Base-by-base conservation (phyloP, 371 early-diverging fungal genomes). In the Apophysomyces ossiformis region DNA sequence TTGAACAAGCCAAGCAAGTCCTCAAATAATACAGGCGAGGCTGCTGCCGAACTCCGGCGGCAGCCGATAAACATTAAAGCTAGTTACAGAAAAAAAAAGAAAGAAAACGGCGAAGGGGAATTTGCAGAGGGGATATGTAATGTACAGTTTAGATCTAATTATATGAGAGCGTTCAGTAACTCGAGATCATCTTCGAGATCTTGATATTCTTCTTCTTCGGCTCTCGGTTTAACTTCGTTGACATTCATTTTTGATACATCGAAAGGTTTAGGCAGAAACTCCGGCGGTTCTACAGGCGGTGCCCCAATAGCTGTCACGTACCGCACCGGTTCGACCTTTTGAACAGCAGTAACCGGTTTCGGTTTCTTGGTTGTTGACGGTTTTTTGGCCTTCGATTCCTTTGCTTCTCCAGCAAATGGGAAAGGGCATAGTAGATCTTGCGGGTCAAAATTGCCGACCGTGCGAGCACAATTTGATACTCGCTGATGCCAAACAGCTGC, bases 391-490 rank as follows among this genome's bases (percentile, higher is more conserved):
- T 50, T 50, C 7, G 54, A 8, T 11, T 21, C 21, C 54, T 50
- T 50, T 5, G n/a, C 21, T 18, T 21, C 21, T n/a, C 2, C 54
- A 7, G 54, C 26, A 1, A 9, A 4, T 21, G 54, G 54, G 11
- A 41, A 41, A 0, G 77, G 77, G 56, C 81, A 80, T 8, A 80
- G 58, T 5, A 77, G 26, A 61, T 80, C 81, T 44, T 73, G 65
- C 12, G 81, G 66, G 60, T 73, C 74, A 70, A 69, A 73, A 5
- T 37, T 60, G 35, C 66, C 66, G 16, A 45, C 6, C 18, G 45
- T 44, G 18, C 78, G 76, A 50, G 77, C 60, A 61, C 88, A 86
- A 21, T 74, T 71, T 7, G 86, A 86, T 13, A 88, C 77, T 16
- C 74, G 61, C 35, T 67, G 63, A 59, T 86, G 87, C 46, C 84